Evolutionary conservation across 495 filamentous ascomycete genomes (phyloP), one percentile per base, ranked within the genome.

Genomic region (Lepidopterella palustris): DNA sequence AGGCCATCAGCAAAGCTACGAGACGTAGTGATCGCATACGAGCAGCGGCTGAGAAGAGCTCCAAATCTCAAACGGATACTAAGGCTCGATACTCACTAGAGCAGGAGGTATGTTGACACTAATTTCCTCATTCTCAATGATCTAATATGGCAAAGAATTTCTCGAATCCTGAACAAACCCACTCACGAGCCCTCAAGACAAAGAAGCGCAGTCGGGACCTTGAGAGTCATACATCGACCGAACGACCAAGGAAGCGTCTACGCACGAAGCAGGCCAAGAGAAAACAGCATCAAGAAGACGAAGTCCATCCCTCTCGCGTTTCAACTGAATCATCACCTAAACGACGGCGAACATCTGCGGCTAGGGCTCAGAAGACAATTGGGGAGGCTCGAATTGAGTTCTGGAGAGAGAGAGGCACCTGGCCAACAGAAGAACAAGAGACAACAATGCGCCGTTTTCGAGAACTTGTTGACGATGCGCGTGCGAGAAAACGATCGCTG

Each of bases 361-460:
- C 31, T 6, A 6, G 31, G 6, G 6, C 31, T 35, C 15, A 35
- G 45, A 35, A 59, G 45, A 59, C 45, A 39, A 59, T 51, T 26
- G 31, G 27, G 26, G 47, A 59, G 28, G 57, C 45, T 58, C 32
- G 10, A 13, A 42, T 40, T 56, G 2, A 45, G 3, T 56, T 5
- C 53, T 56, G 23, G 53, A 45, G 3, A 10, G 53, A 56, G 20
- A 42, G 35, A 15, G 5, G 39, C 29, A 25, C 54, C 21, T 57
- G 39, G 54, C 54, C 39, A 25, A 54, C 51, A 35, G 51, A 54
- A 42, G 54, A 57, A 45, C 21, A 57, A 57, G 54, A 57, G 3
- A 47, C 45, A 2, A 57, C 21, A 57, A 57, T 57, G 26, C 32
- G 28, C 23, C 21, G 23, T 32, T 51, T 58, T 27, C 21, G 28